Percentiles rank a stretch among this genome's conserved stretches.
phyloP scores from a whole-genome alignment of 805 yeast genomes.

The Metschnikowia kunwiensis region DNA sequence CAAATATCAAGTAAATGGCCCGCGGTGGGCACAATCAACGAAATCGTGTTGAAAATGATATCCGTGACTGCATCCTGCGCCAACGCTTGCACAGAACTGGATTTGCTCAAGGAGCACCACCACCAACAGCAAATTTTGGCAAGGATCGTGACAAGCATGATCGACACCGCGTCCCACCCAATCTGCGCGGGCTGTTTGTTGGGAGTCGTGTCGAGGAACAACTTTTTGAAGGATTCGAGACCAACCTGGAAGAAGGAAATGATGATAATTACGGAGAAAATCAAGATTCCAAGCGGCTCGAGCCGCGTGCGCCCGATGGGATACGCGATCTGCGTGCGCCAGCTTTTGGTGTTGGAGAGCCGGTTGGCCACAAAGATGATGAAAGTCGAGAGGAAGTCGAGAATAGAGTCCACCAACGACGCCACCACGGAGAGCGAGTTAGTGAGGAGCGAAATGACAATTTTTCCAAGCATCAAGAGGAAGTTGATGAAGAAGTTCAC shows the following conservation, averaged over 20 bases:
- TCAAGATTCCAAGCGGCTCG: conserved; percentile 76
- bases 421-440: conserved; percentile 74
- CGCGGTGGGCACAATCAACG: conserved; percentile 64
- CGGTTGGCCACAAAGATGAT: conserved; percentile 64
- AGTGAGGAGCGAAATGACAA: conserved; percentile 58
- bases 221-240: conserved; percentile 52
- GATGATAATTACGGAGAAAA: conserved; percentile 68
- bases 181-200: conserved; percentile 44
- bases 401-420: conserved; percentile 70
- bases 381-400: conserved; percentile 71
- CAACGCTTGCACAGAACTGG: conserved; percentile 71
- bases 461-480: conserved; percentile 56
- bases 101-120: conserved; percentile 58
- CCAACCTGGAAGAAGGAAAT: conserved; percentile 72
- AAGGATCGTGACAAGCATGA: conserved; percentile 63
- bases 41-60: conserved; percentile 66
- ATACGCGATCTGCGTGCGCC: conserved; percentile 45
- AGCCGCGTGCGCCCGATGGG: conserved; percentile 73
- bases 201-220: conserved; percentile 34
- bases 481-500: conserved; percentile 62
- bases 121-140: conserved; percentile 59
- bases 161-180: conserved; percentile 47
- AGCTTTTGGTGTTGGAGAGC: conserved; percentile 43
- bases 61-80: conserved; percentile 84
- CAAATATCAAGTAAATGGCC: conserved; percentile 53